A percentile compares a stretch with the other conserved stretches of the same genome.
Evolutionary conservation across 805 yeast genomes (phyloP).

Genomic region (Metschnikowia kofuensis): DNA sequence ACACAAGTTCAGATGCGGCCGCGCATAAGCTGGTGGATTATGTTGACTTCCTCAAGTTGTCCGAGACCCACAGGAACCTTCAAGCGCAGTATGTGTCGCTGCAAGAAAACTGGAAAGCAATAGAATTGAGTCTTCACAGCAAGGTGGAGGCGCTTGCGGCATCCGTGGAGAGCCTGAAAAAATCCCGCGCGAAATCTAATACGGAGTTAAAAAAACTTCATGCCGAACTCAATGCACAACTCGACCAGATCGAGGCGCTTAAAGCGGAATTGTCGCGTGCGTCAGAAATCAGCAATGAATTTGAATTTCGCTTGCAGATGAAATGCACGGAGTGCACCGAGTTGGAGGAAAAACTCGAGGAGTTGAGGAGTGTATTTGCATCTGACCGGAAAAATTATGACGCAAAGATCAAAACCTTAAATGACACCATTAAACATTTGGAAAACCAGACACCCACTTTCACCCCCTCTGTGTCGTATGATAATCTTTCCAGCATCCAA

Average conservation of each 20-base stretch:
- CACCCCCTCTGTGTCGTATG: conserved; percentile 9
- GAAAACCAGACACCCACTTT: conserved; percentile 6
- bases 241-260: conserved; percentile 25
- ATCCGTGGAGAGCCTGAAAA: conserved; percentile 28
- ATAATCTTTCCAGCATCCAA: conserved; percentile 7
- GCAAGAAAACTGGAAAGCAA: conserved; percentile 77
- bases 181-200: conserved; percentile 24
- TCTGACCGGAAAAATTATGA: conserved; percentile 29
- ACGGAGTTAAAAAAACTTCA: conserved; percentile 34
- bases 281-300: conserved; percentile 25
- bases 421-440: conserved; percentile 14
- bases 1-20: not conserved
- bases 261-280: conserved; percentile 3
- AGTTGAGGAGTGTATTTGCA: conserved; percentile 29
- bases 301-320: conserved; percentile 18
- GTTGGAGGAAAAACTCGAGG: conserved; percentile 28
- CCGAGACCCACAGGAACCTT: conserved; percentile 50
- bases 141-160: conserved; percentile 39
- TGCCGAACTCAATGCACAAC: conserved; percentile 13
- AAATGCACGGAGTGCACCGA: conserved; percentile 24
- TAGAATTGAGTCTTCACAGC: conserved; percentile 63
- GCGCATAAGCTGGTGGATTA: conserved; percentile 27
- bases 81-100: conserved; percentile 74
- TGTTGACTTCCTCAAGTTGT: conserved; percentile 41
- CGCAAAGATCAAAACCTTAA: conserved; percentile 24